phyloP scores from a whole-genome alignment of 768 basidiomycete species.

The Boletus sensibilis region DNA sequence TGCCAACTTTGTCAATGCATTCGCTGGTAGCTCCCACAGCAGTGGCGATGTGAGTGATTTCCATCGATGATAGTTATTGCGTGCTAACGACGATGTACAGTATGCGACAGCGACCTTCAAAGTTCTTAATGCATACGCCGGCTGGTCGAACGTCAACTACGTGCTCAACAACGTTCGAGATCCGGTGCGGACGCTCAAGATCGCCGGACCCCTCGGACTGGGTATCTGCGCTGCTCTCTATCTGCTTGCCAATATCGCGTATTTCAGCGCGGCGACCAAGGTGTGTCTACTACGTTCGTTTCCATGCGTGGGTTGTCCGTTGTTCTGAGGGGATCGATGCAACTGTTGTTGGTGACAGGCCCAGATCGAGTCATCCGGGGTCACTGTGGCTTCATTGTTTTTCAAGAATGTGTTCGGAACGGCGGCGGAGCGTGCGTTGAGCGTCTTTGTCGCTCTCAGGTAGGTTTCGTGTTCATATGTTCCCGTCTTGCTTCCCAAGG shows the following conservation, averaged over 20 bases:
- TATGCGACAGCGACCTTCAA: conserved; percentile 65
- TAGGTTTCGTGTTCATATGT: conserved; percentile 10
- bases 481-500: background rate
- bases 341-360: conserved; percentile 22
- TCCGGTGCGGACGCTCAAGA: conserved; percentile 59
- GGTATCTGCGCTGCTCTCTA: conserved; percentile 54
- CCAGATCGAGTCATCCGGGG: conserved; percentile 47
- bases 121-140: conserved; percentile 49
- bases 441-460: conserved; percentile 59
- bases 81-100: conserved; percentile 26
- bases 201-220: conserved; percentile 58
- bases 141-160: conserved; percentile 61
- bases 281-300: background rate
- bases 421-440: conserved; percentile 51
- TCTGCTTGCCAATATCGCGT: conserved; percentile 56
- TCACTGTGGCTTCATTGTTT: conserved; percentile 60
- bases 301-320: background rate
- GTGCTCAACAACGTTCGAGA: conserved; percentile 58
- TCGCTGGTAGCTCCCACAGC: conserved; percentile 53
- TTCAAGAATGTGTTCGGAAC: conserved; percentile 58
- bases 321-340: background rate
- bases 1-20: conserved; percentile 56
- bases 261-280: conserved; percentile 43
- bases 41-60: conserved; percentile 42
- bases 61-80: background rate